Base-by-base conservation (phyloP, 2,329 filamentous ascomycete species). In the Phaeosphaeria sp. region DNA sequence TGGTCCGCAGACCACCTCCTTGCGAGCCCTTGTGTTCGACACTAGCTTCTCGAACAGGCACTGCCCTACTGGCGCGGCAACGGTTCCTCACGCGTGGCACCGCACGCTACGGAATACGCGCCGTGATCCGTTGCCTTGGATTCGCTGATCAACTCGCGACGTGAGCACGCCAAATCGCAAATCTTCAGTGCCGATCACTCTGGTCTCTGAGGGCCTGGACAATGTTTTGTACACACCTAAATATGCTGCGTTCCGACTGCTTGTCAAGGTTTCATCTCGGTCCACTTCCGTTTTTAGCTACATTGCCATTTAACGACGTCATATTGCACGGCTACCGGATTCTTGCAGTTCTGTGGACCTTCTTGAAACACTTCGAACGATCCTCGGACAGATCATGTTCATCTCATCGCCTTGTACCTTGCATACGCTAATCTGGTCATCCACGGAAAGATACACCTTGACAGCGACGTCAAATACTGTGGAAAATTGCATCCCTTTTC, bases 51-150 rank as follows among this genome's bases (percentile, higher is more conserved):
- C 30, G 30, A 36, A 47, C 64, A 62, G 58, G 64, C 66, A 65
- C 61, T 42, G 50, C 50, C 65, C 60, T 56, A 55, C 55, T 27
- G 53, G 20, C 63, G 67, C 63, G 66, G 66, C 54, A 54, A 50
- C 64, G 66, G 67, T 53, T 56, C 60, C 57, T 64, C 64, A 59
- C 49, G 39, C 46, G 33, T 49, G 27, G 25, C 46, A 47, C 54
- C 46, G 52, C 60, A 65, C 59, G 64, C 62, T 46, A 44, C 50
- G 33, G 47, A 39, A 13, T 5, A 44, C 22, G 48, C 27, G 41
- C 41, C 50, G 50, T 52, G 23, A 46, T 46, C 50, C 50, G 20
- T 39, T 33, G 50, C 27, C n/a, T 30, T 52, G 50, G 50, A 52
- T 30, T 10, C 39, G 46, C 25, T 15, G 46, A 49, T 46, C 44